Conservation (phyloP, 768 basidiomycete genomes). For the Exsudoporus frostii region DNA sequence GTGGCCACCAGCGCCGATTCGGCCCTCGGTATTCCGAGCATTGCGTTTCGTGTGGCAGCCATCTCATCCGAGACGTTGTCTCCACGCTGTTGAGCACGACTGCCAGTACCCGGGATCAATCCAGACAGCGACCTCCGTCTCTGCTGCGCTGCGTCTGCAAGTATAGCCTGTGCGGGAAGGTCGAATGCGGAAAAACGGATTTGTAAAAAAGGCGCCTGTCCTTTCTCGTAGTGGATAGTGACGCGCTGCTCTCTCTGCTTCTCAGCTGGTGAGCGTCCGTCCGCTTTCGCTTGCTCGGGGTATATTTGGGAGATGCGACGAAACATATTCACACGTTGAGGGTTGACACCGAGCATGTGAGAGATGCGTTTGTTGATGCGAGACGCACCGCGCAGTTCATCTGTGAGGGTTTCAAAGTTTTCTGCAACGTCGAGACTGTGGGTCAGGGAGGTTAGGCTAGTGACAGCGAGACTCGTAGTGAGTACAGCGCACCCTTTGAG, state of each 20-base stretch:
- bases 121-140: conserved; percentile 14
- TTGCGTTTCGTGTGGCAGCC: not conserved
- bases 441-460: not conserved
- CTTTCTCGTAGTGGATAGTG: conserved; percentile 44
- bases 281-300: conserved; percentile 11
- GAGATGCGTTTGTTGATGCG: conserved; percentile 33
- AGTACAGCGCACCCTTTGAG: conserved; percentile 58
- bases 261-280: conserved; percentile 1
- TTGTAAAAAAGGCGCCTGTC: conserved; percentile 46
- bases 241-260: conserved; percentile 40
- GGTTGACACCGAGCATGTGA: conserved; percentile 50
- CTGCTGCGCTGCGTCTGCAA: conserved; percentile 14
- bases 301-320: conserved; percentile 48
- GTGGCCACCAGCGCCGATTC: conserved; percentile 9
- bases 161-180: conserved; percentile 32
- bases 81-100: not conserved
- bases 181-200: conserved; percentile 54
- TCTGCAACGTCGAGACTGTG: conserved; percentile 51
- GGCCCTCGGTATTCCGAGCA: conserved; percentile 8
- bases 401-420: conserved; percentile 46
- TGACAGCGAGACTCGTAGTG: not conserved
- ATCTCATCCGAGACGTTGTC: conserved; percentile 11
- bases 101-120: conserved; percentile 3
- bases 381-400: conserved; percentile 34
- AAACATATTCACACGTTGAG: conserved; percentile 49